Evolutionary conservation across 345 rosid genomes (phyloP).

Genomic region (Jatropha curcas): DNA sequence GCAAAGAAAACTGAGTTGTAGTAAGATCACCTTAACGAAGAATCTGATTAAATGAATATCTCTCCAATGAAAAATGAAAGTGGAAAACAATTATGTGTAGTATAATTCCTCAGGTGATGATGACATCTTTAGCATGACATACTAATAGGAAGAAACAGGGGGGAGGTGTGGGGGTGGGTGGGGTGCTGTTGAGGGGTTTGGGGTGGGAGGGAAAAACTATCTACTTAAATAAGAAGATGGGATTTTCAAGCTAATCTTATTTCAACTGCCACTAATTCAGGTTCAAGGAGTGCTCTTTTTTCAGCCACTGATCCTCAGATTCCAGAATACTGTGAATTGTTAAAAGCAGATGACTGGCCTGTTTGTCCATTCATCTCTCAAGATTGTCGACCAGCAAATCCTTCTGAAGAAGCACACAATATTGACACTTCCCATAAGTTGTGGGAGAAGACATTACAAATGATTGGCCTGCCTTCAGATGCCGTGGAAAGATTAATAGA

Average conservation of each 20-base stretch:
- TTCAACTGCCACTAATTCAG: conserved; percentile 30
- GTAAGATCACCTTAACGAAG: neutral
- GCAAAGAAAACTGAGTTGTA: neutral
- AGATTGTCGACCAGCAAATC: conserved; percentile 87
- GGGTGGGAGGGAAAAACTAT: neutral
- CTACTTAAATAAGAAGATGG: neutral
- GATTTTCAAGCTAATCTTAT: conserved; percentile 5
- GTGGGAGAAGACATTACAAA: conserved; percentile 90
- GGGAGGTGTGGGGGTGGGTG: no score
- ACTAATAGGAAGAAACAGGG: neutral
- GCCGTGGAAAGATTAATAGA: conserved; percentile 73
- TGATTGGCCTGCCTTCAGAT: conserved; percentile 78
- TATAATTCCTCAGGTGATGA: neutral
- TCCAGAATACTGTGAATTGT: conserved; percentile 76
- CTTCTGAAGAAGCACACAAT: conserved; percentile 93
- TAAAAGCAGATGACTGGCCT: conserved; percentile 86
- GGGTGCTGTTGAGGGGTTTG: no score
- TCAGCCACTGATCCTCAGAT: conserved; percentile 95
- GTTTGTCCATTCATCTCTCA: conserved; percentile 91
- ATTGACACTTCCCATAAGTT: conserved; percentile 58
- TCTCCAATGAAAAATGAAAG: neutral
- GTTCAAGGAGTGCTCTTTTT: conserved; percentile 87
- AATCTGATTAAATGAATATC: neutral
- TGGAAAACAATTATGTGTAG: neutral
- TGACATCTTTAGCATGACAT: neutral